Conservation (phyloP, 2,329 filamentous ascomycete genomes). For the Beauveria australis region DNA sequence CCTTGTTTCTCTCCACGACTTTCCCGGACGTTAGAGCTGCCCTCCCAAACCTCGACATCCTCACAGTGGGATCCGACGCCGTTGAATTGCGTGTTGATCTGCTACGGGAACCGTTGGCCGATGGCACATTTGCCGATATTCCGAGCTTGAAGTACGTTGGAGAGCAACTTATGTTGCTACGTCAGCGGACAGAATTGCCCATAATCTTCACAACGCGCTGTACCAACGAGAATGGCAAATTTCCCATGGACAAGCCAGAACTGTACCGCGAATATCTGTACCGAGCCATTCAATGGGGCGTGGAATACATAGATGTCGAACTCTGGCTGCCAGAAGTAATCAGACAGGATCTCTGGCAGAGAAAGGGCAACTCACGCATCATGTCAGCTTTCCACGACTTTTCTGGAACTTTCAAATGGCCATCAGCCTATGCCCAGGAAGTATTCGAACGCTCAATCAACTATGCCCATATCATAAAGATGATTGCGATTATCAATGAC, state of each 20-base stretch:
- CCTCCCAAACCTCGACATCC: conserved; percentile 75
- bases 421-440: conserved; percentile 60
- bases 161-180: conserved; percentile 75
- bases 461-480: conserved; percentile 82
- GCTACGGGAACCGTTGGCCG: conserved; percentile 59
- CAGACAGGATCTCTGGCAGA: conserved; percentile 56
- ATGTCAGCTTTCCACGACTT: conserved; percentile 93
- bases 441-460: conserved; percentile 64
- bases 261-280: conserved; percentile 75
- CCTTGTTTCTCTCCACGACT: conserved; percentile 80
- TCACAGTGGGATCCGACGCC: conserved; percentile 79
- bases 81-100: conserved; percentile 81
- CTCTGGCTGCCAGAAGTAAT: conserved; percentile 77
- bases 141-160: conserved; percentile 79
- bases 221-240: conserved; percentile 72
- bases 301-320: conserved; percentile 85
- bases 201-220: conserved; percentile 85
- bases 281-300: conserved; percentile 79
- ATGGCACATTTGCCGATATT: conserved; percentile 55
- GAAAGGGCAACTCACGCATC: conserved; percentile 71
- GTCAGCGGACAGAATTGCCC: conserved; percentile 78
- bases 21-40: conserved; percentile 80
- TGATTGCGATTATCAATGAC: conserved; percentile 76
- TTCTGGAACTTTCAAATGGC: conserved; percentile 77
- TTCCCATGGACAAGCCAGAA: conserved; percentile 71